Evolutionary conservation across 1,139 yeast species (phyloP).

Genomic region (Kodamaea derodonti): DNA sequence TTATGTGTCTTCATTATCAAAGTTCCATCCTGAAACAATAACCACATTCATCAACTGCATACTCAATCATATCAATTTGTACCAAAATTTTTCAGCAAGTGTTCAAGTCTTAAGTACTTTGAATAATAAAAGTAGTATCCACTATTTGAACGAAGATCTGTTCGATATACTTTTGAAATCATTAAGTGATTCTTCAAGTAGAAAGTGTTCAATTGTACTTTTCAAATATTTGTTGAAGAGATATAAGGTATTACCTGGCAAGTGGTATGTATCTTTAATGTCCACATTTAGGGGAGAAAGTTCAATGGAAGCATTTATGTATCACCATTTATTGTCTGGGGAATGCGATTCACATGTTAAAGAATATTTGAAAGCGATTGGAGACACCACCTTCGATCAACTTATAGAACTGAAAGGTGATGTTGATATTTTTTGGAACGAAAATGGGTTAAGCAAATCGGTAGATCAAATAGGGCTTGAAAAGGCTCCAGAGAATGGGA

Average conservation of each 20-base stretch:
- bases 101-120: conserved; percentile 21
- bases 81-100: conserved; percentile 36
- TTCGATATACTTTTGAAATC: conserved; percentile 27
- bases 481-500: conserved; percentile 1
- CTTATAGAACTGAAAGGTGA: neutral
- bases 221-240: conserved; percentile 16
- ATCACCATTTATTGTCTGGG: conserved; percentile 16
- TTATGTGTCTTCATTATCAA: conserved; percentile 16
- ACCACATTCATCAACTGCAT: conserved; percentile 35
- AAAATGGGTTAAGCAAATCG: conserved; percentile 8
- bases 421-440: conserved; percentile 15
- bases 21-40: conserved; percentile 19
- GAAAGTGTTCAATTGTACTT: conserved; percentile 24
- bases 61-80: conserved; percentile 31
- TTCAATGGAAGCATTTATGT: conserved; percentile 26
- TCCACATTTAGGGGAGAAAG: conserved; percentile 24
- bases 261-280: conserved; percentile 17
- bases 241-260: conserved; percentile 2
- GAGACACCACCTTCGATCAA: neutral
- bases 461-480: conserved; percentile 2
- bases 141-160: conserved; percentile 32
- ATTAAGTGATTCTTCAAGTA: conserved; percentile 26
- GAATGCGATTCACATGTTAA: neutral
- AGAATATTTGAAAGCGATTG: neutral
- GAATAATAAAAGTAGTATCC: conserved; percentile 15